Base-by-base conservation (phyloP, 2,329 filamentous ascomycete species). In the Tympanopsis confertula region DNA sequence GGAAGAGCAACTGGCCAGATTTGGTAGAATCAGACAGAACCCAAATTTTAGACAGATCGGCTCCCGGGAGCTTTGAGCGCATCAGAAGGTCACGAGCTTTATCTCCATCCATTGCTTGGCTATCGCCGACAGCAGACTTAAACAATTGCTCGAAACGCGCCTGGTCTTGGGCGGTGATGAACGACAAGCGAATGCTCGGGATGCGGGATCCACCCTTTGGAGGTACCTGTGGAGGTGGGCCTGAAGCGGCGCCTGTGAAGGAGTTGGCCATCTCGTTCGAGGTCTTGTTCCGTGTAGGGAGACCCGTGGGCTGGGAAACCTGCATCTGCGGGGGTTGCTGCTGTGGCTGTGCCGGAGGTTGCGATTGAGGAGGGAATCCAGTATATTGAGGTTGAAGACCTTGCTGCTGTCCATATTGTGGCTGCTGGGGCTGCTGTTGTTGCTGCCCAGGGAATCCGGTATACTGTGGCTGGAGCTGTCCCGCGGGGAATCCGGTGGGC, bases 101-200 rank as follows among this genome's bases (percentile, higher is more conserved):
- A 45, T 96, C 89, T 38, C 83, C 30, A 18, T 33, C 30, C 30
- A 33, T 89, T 48, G 82, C 83, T 50, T 88, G 81, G 41, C 72
- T 75, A 47, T 87, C 81, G 22, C 87, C 86, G 24, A 89, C 86
- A 13, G 91, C 89, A 39, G 88, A 94, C 63, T 91, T 95, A 69
- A 98, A 98, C 30, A 98, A 65, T 40, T 91, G 91, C 66, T 98
- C 91, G 50, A 98, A 98, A 63, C 94, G 95, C 52, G 86, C 75
- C 61, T 98, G 91, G 55, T 98, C 91, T 52, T 82, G 78, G 18
- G 86, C 89, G 3, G 89, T 95, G 53, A 98, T 94, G 58, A 98
- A 98, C 3, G 88, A 94, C 43, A 98, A 65, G 36, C 91, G 75
- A 46, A 96, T 93, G 55, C 83, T 96, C 19, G 91, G 91, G 40